Percentiles rank a stretch among this genome's conserved stretches.
Evolutionary conservation across 2,329 filamentous ascomycete genomes (phyloP).

Genomic region (Arthrobotrys iridis): DNA sequence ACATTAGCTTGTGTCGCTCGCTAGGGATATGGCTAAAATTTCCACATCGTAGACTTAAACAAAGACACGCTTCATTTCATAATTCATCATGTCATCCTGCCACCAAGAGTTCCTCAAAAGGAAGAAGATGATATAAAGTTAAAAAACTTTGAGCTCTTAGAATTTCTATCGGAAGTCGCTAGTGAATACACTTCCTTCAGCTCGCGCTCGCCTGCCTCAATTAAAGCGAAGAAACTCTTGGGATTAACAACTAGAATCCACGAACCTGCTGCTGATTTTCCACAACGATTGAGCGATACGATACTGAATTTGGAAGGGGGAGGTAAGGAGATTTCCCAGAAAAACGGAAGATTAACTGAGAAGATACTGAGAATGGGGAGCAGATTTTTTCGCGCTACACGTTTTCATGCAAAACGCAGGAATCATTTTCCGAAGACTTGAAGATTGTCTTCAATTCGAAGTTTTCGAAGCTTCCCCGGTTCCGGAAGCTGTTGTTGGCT

Average conservation of each 20-base stretch:
- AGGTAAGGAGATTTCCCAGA: background rate
- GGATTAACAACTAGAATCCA: background rate
- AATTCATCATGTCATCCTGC: conserved; percentile 22
- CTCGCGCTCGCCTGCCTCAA: background rate
- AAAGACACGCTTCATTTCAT: conserved; percentile 12
- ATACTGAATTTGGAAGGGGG: background rate
- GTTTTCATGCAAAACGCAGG: conserved; percentile 65
- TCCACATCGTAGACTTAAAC: background rate
- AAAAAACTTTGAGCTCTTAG: background rate
- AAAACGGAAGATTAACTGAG: background rate
- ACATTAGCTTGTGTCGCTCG: background rate
- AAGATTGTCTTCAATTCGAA: conserved; percentile 60
- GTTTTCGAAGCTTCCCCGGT: conserved; percentile 65
- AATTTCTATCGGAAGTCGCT: background rate
- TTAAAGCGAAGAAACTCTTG: background rate
- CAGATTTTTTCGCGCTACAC: conserved; percentile 61
- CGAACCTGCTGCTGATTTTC: conserved; percentile 3
- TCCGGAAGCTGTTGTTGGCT: conserved; percentile 61
- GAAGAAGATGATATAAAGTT: background rate
- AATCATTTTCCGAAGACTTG: conserved; percentile 61
- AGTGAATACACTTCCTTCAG: background rate
- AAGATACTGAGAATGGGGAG: background rate
- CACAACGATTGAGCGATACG: background rate
- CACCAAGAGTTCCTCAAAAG: conserved; percentile 19
- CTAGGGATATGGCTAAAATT: background rate